Percentiles rank a stretch among this genome's conserved stretches.
Evolutionary conservation across 1,284 basidiomycete species (phyloP).

Genomic region (Ustilago cynodontis): DNA sequence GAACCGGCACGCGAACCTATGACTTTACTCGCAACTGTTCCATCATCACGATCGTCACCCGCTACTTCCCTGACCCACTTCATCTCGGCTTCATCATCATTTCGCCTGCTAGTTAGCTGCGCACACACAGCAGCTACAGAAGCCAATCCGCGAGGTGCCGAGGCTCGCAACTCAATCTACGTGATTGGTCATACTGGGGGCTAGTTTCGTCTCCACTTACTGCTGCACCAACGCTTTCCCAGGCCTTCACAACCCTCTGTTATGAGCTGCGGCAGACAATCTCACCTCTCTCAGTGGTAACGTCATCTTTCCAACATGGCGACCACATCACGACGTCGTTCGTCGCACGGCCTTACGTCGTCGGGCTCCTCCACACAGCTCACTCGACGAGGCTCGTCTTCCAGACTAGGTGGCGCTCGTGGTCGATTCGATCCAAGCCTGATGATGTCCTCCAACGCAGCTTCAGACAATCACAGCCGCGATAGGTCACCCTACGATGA

Average conservation of each 20-base stretch:
- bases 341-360: conserved; percentile 42
- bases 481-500: conserved; percentile 33
- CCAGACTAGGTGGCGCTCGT: conserved; percentile 32
- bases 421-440: conserved; percentile 56
- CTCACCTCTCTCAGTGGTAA: background rate
- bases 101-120: no score
- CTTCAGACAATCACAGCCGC: conserved; percentile 20
- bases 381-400: conserved; percentile 46
- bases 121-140: background rate
- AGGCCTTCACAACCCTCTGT: background rate
- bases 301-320: conserved; percentile 34
- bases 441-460: conserved; percentile 57
- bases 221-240: no score
- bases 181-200: no score
- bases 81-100: background rate
- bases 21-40: background rate
- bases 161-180: background rate
- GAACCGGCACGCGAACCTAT: background rate
- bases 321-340: conserved; percentile 41
- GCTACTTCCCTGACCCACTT: background rate
- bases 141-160: background rate
- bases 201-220: background rate
- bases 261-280: background rate
- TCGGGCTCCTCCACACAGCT: conserved; percentile 53
- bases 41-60: background rate